phyloP scores from a whole-genome alignment of 345 rosid genomes.

The Populus davidiana region DNA sequence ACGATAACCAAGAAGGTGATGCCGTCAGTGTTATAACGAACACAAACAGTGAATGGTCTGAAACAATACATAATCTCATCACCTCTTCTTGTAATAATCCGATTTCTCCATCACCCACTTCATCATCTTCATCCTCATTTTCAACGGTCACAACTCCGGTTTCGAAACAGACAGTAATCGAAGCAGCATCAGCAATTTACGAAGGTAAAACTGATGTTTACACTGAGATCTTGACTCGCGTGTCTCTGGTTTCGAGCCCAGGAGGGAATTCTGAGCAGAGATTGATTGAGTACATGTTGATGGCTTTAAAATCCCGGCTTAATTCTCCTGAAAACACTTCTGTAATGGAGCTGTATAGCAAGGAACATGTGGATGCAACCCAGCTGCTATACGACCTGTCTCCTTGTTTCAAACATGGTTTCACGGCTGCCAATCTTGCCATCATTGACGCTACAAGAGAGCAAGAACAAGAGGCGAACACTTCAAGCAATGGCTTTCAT shows the following conservation, averaged over 20 bases:
- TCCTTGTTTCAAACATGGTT: slow-evolving; percentile 81
- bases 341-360: slow-evolving; percentile 51
- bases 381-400: slow-evolving; percentile 61
- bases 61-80: slow-evolving; percentile 61
- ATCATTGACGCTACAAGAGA: slow-evolving; percentile 61
- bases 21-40: slow-evolving; percentile 71
- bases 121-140: slow-evolving; percentile 72
- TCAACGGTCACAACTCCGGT: slow-evolving; percentile 62
- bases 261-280: slow-evolving; percentile 71
- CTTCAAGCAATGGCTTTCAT: slow-evolving; percentile 37
- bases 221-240: slow-evolving; percentile 59
- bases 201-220: slow-evolving; percentile 62
- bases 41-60: slow-evolving; percentile 76
- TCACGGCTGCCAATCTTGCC: slow-evolving; percentile 83
- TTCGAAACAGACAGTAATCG: slow-evolving; percentile 57
- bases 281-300: slow-evolving; percentile 54
- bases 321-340: slow-evolving; percentile 49
- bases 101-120: slow-evolving; percentile 53
- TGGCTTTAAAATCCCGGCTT: slow-evolving; percentile 61
- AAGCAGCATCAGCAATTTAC: slow-evolving; percentile 73
- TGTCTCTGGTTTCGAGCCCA: slow-evolving; percentile 45
- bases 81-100: slow-evolving; percentile 27
- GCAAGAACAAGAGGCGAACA: slow-evolving; percentile 21
- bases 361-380: slow-evolving; percentile 57
- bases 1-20: slow-evolving; percentile 51